Evolutionary conservation across 495 filamentous ascomycete genomes (phyloP).

Genomic region (Penicillium mononematosum): DNA sequence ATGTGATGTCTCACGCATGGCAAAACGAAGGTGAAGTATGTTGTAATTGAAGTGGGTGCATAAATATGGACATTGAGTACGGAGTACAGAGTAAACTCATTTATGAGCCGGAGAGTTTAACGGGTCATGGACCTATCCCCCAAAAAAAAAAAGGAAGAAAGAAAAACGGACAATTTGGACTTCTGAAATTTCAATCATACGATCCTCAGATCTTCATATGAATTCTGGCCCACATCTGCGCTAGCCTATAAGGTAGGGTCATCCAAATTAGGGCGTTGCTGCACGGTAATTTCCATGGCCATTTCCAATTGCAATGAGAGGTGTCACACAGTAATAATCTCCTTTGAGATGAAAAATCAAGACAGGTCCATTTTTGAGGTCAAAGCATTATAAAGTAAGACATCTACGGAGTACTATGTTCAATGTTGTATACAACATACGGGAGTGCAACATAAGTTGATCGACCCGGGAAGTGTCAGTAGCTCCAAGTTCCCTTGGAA

Average conservation of each 20-base stretch:
- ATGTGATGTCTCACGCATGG: conserved; percentile 1
- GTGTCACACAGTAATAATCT: background rate
- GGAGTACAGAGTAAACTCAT: background rate
- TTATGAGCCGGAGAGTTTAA: too few species aligned
- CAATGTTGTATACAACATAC: too few species aligned
- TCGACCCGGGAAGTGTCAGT: background rate
- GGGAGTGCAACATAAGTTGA: too few species aligned
- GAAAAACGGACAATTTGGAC: background rate
- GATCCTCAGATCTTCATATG: background rate
- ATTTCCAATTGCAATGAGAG: background rate
- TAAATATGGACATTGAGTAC: background rate
- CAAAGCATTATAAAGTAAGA: background rate
- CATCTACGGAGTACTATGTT: too few species aligned
- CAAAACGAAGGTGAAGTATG: background rate
- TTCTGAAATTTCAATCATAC: background rate
- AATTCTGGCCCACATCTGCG: background rate
- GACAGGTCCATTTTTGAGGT: background rate
- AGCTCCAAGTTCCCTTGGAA: conserved; percentile 14
- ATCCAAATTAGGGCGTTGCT: conserved; percentile 7
- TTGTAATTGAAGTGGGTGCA: background rate
- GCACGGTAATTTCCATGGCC: background rate
- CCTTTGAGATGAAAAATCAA: background rate
- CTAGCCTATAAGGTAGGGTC: background rate
- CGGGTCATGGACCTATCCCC: too few species aligned
- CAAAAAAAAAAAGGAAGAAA: background rate